Conservation (phyloP, 176 grass and related monocot genomes). For the Melocanna baccifera region DNA sequence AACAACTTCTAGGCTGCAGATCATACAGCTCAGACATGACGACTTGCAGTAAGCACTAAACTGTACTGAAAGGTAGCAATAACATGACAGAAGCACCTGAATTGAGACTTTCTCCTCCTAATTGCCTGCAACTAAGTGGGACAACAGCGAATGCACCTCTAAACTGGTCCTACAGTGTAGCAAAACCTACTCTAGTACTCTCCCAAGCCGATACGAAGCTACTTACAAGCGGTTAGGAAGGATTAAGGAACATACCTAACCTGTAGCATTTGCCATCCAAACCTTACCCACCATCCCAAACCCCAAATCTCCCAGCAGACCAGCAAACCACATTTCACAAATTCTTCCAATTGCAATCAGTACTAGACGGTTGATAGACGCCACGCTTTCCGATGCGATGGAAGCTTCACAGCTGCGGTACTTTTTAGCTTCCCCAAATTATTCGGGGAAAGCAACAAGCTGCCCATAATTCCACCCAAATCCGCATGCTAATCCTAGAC, state of each 20-base stretch:
- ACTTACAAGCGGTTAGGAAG: background rate
- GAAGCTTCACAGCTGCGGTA: background rate
- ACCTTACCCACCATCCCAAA: conserved; percentile 2
- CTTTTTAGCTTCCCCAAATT: conserved; percentile 17
- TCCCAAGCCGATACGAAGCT: background rate
- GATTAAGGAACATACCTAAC: background rate
- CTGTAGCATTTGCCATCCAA: background rate
- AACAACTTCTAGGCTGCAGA: background rate
- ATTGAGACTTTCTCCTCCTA: background rate
- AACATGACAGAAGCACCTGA: background rate
- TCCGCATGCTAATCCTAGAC: background rate
- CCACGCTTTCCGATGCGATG: background rate
- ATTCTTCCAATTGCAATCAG: background rate
- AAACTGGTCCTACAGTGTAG: background rate
- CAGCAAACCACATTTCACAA: background rate
- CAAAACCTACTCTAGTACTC: background rate
- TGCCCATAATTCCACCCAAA: background rate
- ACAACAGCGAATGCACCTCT: conserved; percentile 4
- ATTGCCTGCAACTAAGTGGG: background rate
- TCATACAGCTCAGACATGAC: conserved; percentile 2
- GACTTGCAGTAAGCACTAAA: background rate
- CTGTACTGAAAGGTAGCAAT: background rate
- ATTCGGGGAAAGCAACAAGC: background rate
- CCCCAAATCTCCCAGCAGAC: background rate
- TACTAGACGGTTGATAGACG: background rate